These are phyloP conservation scores for Tympanopsis confertula DNA, from an alignment of 2,329 filamentous ascomycete species.

Conservation along the genomic window DNA sequence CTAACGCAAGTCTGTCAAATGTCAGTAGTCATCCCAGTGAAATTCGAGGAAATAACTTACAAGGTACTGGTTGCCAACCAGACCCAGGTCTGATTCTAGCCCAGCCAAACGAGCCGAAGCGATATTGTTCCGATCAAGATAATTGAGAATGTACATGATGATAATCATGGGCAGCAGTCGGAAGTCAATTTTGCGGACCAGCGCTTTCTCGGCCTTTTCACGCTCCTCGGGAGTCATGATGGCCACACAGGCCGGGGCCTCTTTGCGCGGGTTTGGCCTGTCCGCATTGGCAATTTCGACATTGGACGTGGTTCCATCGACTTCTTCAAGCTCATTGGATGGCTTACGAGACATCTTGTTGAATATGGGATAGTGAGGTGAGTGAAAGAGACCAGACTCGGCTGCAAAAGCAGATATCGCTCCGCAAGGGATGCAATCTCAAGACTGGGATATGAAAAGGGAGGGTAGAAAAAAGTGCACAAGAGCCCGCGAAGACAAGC, in stretches of 20 bases:
- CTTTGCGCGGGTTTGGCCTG: background rate
- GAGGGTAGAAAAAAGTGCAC: no score
- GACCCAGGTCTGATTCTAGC: slow-evolving; percentile 23
- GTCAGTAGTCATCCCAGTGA: no score
- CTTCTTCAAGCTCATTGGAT: background rate
- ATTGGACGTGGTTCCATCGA: background rate
- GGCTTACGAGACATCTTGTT: background rate
- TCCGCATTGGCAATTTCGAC: background rate
- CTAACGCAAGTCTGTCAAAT: slow-evolving; percentile 15
- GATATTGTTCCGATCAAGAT: slow-evolving; percentile 29
- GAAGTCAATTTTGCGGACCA: slow-evolving; percentile 4
- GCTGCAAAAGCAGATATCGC: background rate
- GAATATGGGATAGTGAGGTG: no score
- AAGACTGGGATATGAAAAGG: background rate
- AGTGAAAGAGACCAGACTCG: background rate
- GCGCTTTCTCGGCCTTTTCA: background rate
- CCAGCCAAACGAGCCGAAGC: slow-evolving; percentile 29
- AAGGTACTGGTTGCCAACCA: slow-evolving; percentile 22
- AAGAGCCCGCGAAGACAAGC: no score
- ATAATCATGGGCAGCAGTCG: slow-evolving; percentile 15
- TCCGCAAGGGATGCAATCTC: background rate
- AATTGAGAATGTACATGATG: slow-evolving; percentile 11
- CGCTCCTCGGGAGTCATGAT: background rate
- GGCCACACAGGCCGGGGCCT: background rate
- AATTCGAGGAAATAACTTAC: slow-evolving; percentile 3